phyloP scores from a whole-genome alignment of 805 yeast species.

The Candida krabiensis region DNA sequence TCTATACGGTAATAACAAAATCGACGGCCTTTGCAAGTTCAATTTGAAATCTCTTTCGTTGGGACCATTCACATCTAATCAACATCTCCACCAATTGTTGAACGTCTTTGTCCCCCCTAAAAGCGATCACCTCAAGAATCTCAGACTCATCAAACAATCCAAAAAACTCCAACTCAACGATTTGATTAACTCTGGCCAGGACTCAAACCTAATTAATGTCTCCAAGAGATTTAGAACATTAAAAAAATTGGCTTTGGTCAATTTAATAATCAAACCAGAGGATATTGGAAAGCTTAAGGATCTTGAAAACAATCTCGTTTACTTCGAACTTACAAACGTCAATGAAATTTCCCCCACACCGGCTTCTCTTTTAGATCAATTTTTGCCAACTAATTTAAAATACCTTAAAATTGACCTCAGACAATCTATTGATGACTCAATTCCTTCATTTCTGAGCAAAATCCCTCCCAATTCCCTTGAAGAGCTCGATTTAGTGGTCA shows the following conservation, averaged over 20 bases:
- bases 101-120: not conserved
- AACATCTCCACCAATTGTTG: constrained; percentile 3
- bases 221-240: constrained; percentile 2
- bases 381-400: constrained; percentile 9
- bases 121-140: not conserved
- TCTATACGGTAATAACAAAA: constrained; percentile 3
- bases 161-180: constrained; percentile 14
- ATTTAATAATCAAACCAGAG: constrained; percentile 7
- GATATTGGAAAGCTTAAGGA: constrained; percentile 6
- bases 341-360: constrained; percentile 11
- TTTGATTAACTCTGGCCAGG: constrained; percentile 9
- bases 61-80: constrained; percentile 14
- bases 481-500: constrained; percentile 24
- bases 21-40: not conserved
- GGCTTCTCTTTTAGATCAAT: constrained; percentile 14
- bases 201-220: constrained; percentile 3
- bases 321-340: constrained; percentile 17
- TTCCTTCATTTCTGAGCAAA: constrained; percentile 16
- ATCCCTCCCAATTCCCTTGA: constrained; percentile 17
- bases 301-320: constrained; percentile 10
- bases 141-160: constrained; percentile 9
- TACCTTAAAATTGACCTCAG: constrained; percentile 23
- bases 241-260: constrained; percentile 11
- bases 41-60: constrained; percentile 10
- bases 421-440: constrained; percentile 20